Base-by-base conservation (phyloP, 257 asterid genomes). In the Fraxinus quadrangulata region DNA sequence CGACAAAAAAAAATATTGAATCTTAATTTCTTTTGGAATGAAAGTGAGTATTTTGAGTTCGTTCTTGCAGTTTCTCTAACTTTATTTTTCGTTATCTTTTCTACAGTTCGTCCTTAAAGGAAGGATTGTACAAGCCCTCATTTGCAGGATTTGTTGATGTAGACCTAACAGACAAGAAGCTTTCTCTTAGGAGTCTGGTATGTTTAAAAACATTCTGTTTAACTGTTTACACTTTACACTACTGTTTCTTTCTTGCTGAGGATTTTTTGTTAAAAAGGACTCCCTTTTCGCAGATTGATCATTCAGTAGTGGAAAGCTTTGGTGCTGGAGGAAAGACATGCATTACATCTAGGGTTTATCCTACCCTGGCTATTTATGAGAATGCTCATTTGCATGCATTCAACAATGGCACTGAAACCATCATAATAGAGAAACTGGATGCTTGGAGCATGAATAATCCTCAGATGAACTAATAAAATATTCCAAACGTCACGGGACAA, bases 261-360 rank as follows among this genome's bases (percentile, higher is more conserved):
- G 51, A 45, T 45, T 45, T 45, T 14, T 2, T 3, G 16, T 3
- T 45, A 12, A 11, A 45, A 45, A 3, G 5, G 16, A 19, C 17
- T 45, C 19, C 45, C 1, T 17, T 49, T 28, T 6, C 14, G 24
- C 79, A 86, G 89, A 84, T 86, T 73, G 88, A 86, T 79, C 81
- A 86, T 33, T 86, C 89, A 0, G 89, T 86, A 42, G 83, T 86
- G 5, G 89, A 86, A 74, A 84, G 89, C 39, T 86, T 81, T 75
- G 89, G 86, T 4, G 81, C 54, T 1, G 85, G 83, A 74, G 89
- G 89, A 72, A 83, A 79, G 56, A 82, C 84, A 28, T 83, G 87
- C 47, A 81, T 83, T 19, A 78, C 84, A 34, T 86, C 89, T 28
- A 81, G 89, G 77, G 89, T 86, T 61, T 83, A 86, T 77, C 89